phyloP scores from a whole-genome alignment of 164 flowering plant species.

The Berberis thunbergii region DNA sequence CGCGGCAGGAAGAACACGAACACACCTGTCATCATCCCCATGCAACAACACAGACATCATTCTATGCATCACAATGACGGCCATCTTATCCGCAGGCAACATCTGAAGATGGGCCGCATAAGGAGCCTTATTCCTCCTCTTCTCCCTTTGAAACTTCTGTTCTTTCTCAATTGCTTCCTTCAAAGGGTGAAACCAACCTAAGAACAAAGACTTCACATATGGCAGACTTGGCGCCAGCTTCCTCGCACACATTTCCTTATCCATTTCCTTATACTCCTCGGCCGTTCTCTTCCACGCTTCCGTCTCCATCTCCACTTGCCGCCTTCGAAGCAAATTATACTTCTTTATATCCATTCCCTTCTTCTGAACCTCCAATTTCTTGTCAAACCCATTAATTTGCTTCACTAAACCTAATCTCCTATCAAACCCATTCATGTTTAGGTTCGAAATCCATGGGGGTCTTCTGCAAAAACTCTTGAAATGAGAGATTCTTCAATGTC shows the following conservation, averaged over 20 bases:
- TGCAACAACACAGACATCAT: conserved; percentile 76
- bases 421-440: conserved; percentile 20
- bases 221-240: conserved; percentile 84
- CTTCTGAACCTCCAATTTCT: not conserved
- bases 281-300: conserved; percentile 83
- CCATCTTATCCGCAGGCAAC: conserved; percentile 83
- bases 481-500: conserved; percentile 12
- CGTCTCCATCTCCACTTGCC: conserved; percentile 81
- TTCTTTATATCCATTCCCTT: conserved; percentile 36
- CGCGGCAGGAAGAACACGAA: conserved; percentile 74
- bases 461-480: conserved; percentile 39
- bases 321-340: conserved; percentile 47
- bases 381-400: not conserved
- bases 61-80: conserved; percentile 93
- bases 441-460: conserved; percentile 59
- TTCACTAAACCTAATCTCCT: conserved; percentile 20
- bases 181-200: conserved; percentile 92
- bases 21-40: conserved; percentile 46
- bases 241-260: conserved; percentile 73
- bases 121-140: conserved; percentile 47
- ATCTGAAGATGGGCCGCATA: conserved; percentile 52
- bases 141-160: conserved; percentile 38
- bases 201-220: conserved; percentile 50
- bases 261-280: conserved; percentile 64
- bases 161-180: conserved; percentile 57